Conservation (phyloP, 345 rosid species). For the Acer yangbiense region DNA sequence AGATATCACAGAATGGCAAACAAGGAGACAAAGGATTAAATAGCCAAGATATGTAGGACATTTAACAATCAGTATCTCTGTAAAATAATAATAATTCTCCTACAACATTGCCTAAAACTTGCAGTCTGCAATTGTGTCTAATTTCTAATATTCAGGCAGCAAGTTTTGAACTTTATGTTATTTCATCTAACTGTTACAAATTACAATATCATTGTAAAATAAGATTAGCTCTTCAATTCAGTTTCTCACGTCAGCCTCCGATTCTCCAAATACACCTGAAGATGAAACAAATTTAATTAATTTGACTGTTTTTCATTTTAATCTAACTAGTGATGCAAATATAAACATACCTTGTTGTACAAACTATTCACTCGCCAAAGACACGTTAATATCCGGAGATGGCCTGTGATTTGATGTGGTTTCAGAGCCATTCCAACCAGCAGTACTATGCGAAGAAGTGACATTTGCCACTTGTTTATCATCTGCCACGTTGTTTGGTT, state of each 20-base stretch:
- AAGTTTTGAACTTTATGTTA: constrained; percentile 4
- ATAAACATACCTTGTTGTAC: constrained; percentile 17
- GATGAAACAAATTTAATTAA: neutral
- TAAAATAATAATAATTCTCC: too few relatives aligned
- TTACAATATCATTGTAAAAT: constrained; percentile 12
- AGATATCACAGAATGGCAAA: neutral
- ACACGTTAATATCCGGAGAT: constrained; percentile 55
- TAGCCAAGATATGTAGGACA: neutral
- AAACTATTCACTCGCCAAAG: constrained; percentile 42
- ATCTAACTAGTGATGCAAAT: neutral
- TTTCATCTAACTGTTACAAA: constrained; percentile 18
- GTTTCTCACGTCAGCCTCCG: constrained; percentile 17
- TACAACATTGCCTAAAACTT: neutral
- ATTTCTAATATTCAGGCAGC: constrained; percentile 1
- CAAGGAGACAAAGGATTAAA: neutral
- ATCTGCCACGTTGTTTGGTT: constrained; percentile 12
- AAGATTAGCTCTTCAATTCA: constrained; percentile 11
- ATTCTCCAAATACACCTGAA: neutral
- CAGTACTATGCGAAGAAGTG: constrained; percentile 4
- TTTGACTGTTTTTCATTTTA: neutral
- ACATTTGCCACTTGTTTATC: constrained; percentile 17
- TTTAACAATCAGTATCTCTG: neutral
- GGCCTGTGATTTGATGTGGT: constrained; percentile 33
- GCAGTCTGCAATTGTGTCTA: constrained; percentile 16
- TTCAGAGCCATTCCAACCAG: constrained; percentile 38